Conservation (phyloP, 495 filamentous ascomycete genomes). For the Glutinoglossum americanum region DNA sequence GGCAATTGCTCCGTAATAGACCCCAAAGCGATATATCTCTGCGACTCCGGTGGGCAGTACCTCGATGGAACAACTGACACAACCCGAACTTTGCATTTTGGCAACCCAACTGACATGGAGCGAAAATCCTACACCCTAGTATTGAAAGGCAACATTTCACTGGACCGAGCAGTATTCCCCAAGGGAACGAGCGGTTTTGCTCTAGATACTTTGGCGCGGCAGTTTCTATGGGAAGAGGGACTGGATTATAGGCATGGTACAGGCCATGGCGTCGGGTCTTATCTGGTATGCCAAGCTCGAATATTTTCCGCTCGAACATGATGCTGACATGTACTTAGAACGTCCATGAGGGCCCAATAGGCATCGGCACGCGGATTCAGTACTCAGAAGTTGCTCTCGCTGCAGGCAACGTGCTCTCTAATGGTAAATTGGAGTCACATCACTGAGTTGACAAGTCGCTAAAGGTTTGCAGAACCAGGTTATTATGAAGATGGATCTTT, state of each 20-base stretch:
- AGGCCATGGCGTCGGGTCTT: conserved; percentile 90
- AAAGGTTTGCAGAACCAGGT: conserved; percentile 44
- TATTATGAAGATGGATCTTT: conserved; percentile 97
- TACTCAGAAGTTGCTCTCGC: conserved; percentile 81
- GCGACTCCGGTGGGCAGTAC: conserved; percentile 92
- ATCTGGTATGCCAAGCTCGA: conserved; percentile 25
- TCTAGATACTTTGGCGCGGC: conserved; percentile 70
- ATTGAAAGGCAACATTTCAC: conserved; percentile 82
- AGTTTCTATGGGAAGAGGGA: conserved; percentile 80
- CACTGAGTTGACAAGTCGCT: background rate
- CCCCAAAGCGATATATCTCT: conserved; percentile 74
- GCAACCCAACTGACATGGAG: conserved; percentile 64
- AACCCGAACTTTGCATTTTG: conserved; percentile 85
- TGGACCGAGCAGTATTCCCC: conserved; percentile 76
- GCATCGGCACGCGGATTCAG: conserved; percentile 76
- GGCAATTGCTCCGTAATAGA: conserved; percentile 71
- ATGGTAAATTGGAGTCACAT: conserved; percentile 23
- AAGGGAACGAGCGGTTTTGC: conserved; percentile 90
- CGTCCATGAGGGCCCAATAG: conserved; percentile 94
- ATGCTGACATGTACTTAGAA: conserved; percentile 30
- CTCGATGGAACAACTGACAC: conserved; percentile 92
- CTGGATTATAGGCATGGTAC: conserved; percentile 94
- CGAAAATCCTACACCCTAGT: conserved; percentile 87
- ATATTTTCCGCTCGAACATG: background rate
- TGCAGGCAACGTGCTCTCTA: conserved; percentile 81